These are phyloP conservation scores for Penicillium vulpinum DNA, from an alignment of 2,329 filamentous ascomycete genomes.

Conservation along the genomic window DNA sequence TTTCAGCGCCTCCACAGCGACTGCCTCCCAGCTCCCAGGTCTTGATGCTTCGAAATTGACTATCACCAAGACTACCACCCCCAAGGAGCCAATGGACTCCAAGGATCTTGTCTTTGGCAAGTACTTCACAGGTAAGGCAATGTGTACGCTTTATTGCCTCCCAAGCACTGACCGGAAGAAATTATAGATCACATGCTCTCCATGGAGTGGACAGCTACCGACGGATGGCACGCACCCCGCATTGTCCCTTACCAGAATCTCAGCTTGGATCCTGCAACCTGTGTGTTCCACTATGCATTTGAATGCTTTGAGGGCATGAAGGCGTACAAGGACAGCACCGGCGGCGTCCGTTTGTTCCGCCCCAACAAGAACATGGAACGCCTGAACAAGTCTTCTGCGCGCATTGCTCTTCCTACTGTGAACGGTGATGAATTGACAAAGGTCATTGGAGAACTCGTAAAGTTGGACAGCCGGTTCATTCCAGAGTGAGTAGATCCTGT, in stretches of 20 bases:
- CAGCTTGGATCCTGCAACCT: slow-evolving; percentile 90
- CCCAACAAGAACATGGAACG: slow-evolving; percentile 96
- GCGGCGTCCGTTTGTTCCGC: slow-evolving; percentile 81
- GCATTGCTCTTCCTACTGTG: slow-evolving; percentile 91
- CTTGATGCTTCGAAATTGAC: slow-evolving; percentile 77
- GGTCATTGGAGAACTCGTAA: slow-evolving; percentile 75
- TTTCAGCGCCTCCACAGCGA: slow-evolving; percentile 45
- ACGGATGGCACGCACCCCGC: slow-evolving; percentile 79
- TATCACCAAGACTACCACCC: slow-evolving; percentile 71
- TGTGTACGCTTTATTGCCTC: background rate
- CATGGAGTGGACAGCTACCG: slow-evolving; percentile 82
- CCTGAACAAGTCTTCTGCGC: slow-evolving; percentile 84
- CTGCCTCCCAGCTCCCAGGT: slow-evolving; percentile 53
- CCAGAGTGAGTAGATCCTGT: slow-evolving; percentile 58
- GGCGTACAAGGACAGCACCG: slow-evolving; percentile 85
- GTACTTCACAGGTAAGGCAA: slow-evolving; percentile 74
- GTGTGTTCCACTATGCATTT: slow-evolving; percentile 98
- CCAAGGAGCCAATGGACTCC: slow-evolving; percentile 71
- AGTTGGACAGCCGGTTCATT: slow-evolving; percentile 86
- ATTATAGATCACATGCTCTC: slow-evolving; percentile 92
- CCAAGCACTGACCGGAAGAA: slow-evolving; percentile 19
- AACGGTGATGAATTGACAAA: slow-evolving; percentile 71
- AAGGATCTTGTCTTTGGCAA: slow-evolving; percentile 86
- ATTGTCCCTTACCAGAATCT: slow-evolving; percentile 97
- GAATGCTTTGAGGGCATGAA: slow-evolving; percentile 99